Percentiles rank a stretch among this genome's conserved stretches.
Conservation (phyloP, 2,329 filamentous ascomycete genomes). For the Diaporthe caulivora region DNA sequence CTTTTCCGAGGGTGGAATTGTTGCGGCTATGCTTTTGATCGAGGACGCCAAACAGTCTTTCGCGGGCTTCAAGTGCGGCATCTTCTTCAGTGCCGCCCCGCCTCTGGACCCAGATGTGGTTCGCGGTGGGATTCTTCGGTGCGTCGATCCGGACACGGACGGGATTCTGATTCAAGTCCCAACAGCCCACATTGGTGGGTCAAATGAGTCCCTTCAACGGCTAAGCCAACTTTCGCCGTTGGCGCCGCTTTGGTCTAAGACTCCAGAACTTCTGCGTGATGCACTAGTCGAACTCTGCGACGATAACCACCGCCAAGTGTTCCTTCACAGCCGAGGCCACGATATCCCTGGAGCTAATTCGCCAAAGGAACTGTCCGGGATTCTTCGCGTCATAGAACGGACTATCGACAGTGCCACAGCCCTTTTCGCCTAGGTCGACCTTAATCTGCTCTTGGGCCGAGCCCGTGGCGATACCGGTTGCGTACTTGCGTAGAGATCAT, state of each 20-base stretch:
- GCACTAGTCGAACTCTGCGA: constrained; percentile 43
- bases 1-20: constrained; percentile 48
- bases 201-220: constrained; percentile 40
- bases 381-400: constrained; percentile 46
- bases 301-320: constrained; percentile 40
- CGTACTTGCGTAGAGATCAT: not conserved
- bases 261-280: constrained; percentile 39
- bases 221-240: constrained; percentile 21
- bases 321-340: constrained; percentile 45
- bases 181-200: constrained; percentile 44
- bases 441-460: not conserved
- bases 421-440: not conserved
- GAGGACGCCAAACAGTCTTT: constrained; percentile 46
- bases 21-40: constrained; percentile 49
- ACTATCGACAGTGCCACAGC: constrained; percentile 43
- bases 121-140: constrained; percentile 43
- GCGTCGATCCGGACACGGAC: constrained; percentile 45
- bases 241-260: constrained; percentile 28
- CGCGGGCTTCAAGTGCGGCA: constrained; percentile 46
- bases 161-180: constrained; percentile 45
- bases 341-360: constrained; percentile 46
- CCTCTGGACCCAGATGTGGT: constrained; percentile 47
- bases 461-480: not conserved
- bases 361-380: constrained; percentile 42
- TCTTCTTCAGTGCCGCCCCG: constrained; percentile 48